Percentiles rank a stretch among this genome's conserved stretches.
Conservation (phyloP, 2,329 filamentous ascomycete genomes). For the Leptographium lundbergii region DNA sequence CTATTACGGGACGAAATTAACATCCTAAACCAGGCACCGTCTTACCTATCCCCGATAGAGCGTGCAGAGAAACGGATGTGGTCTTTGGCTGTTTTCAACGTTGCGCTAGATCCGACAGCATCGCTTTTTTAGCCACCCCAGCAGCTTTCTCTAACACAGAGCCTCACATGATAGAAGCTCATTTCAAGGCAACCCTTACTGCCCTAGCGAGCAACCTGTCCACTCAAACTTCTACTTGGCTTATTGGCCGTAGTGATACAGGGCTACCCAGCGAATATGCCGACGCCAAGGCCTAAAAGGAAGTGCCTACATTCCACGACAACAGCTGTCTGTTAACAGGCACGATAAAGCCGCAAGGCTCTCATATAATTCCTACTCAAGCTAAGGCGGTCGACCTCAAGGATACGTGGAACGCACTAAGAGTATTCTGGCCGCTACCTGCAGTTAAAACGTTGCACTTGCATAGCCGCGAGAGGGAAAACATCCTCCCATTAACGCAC, state of each 20-base stretch:
- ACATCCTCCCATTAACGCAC: not conserved
- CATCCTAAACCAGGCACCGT: not conserved
- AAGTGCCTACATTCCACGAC: not conserved
- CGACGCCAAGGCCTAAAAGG: not conserved
- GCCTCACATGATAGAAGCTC: too few species aligned
- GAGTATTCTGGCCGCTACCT: not conserved
- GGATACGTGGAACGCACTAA: not conserved
- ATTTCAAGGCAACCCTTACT: too few species aligned
- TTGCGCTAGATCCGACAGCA: too few species aligned
- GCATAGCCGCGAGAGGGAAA: not conserved
- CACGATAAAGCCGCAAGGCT: not conserved
- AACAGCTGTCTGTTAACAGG: slow-evolving; percentile 1
- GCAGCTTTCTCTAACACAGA: too few species aligned
- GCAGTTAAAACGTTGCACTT: not conserved
- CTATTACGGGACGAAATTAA: not conserved
- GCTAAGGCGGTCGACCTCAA: not conserved
- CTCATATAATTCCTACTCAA: not conserved
- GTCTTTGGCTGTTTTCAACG: too few species aligned
- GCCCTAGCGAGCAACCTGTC: too few species aligned
- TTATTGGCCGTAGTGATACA: too few species aligned
- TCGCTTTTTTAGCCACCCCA: too few species aligned
- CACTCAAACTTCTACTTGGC: too few species aligned
- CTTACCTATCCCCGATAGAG: not conserved
- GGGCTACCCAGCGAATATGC: not conserved
- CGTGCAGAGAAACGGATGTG: too few species aligned